Evolutionary conservation across 1,284 basidiomycete species (phyloP).

Genomic region (Austroboletus novae-zelandiae): DNA sequence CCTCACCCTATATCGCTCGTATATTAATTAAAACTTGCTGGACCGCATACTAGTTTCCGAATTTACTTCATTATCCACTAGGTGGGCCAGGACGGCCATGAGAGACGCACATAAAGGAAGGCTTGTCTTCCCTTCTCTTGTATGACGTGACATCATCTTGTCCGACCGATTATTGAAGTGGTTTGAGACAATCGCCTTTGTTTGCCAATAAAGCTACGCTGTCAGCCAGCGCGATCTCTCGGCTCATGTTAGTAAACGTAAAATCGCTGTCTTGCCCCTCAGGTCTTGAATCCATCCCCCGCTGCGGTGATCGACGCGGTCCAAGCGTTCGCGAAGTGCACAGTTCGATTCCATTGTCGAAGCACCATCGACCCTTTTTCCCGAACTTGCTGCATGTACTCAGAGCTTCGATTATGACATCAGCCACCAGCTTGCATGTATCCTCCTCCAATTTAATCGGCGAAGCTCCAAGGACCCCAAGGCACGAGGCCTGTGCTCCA

Average conservation of each 20-base stretch:
- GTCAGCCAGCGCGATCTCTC: not conserved
- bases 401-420: not conserved
- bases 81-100: constrained; percentile 58
- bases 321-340: constrained; percentile 37
- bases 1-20: not conserved
- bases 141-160: constrained; percentile 49
- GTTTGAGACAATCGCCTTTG: too few relatives aligned
- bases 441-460: not conserved
- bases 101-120: constrained; percentile 27
- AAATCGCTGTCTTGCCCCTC: constrained; percentile 53
- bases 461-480: not conserved
- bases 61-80: constrained; percentile 7
- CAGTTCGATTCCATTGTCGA: not conserved
- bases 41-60: not conserved
- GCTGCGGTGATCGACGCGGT: constrained; percentile 72
- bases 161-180: not conserved
- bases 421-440: not conserved
- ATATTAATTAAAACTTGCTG: not conserved
- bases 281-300: constrained; percentile 62
- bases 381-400: not conserved
- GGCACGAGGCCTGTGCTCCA: not conserved
- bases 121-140: constrained; percentile 37
- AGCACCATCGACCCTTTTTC: not conserved
- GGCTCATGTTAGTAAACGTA: constrained; percentile 16
- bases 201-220: too few relatives aligned